These are phyloP conservation scores for Akanthomyces uredinophilus DNA, from an alignment of 2,329 filamentous ascomycete genomes.

Conservation along the genomic window DNA sequence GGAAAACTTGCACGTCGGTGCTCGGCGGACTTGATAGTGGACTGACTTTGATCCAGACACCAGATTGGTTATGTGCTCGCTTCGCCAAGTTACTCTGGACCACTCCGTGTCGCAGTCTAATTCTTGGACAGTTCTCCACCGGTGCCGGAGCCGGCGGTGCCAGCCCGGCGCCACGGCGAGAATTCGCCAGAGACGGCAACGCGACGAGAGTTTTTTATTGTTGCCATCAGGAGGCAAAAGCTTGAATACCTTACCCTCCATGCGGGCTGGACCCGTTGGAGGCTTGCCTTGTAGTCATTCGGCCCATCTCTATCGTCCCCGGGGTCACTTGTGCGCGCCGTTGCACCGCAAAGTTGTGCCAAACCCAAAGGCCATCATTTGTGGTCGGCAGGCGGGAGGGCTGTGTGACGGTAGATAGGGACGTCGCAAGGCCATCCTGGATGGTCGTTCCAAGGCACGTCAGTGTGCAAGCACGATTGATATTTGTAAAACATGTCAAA, in stretches of 20 bases:
- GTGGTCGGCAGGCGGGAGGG: background rate
- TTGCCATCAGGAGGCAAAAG: background rate
- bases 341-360: background rate
- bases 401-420: background rate
- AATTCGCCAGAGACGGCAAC: background rate
- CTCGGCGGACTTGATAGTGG: background rate
- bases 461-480: background rate
- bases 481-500: background rate
- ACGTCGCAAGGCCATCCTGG: background rate
- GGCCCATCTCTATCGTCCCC: background rate
- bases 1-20: too few relatives aligned
- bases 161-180: conserved; percentile 5
- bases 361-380: background rate
- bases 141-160: conserved; percentile 8
- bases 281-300: background rate
- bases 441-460: background rate
- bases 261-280: background rate
- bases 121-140: background rate
- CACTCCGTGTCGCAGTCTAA: background rate
- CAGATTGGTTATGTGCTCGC: background rate
- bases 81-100: background rate
- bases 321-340: background rate
- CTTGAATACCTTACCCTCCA: conserved; percentile 4
- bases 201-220: background rate
- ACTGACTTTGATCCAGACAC: background rate